phyloP scores from a whole-genome alignment of 305 asterid species.

The Fraxinus floribunda region DNA sequence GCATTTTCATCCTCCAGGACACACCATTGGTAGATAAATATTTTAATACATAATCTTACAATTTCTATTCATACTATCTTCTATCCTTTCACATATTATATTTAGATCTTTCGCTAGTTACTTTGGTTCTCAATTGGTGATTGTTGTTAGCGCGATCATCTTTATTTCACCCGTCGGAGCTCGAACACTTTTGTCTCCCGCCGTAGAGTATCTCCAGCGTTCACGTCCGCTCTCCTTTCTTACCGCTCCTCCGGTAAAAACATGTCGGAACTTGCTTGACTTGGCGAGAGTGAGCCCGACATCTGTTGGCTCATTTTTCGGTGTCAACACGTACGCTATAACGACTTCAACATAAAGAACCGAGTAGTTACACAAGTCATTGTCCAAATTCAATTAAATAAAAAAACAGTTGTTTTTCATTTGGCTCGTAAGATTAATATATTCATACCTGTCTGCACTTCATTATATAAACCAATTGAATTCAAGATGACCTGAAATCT shows the following conservation, averaged over 20 bases:
- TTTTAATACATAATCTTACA: neutral
- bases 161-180: neutral
- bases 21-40: neutral
- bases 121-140: neutral
- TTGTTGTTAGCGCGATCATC: neutral
- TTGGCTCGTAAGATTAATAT: neutral
- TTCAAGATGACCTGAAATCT: neutral
- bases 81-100: neutral
- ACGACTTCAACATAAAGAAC: neutral
- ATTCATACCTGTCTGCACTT: neutral
- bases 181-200: neutral
- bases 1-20: neutral
- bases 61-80: neutral
- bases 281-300: neutral
- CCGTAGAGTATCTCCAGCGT: neutral
- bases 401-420: neutral
- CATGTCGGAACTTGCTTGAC: neutral
- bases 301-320: neutral
- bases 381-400: neutral
- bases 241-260: neutral
- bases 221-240: neutral
- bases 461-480: neutral
- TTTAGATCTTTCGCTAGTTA: neutral
- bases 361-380: neutral
- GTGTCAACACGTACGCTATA: neutral